These are phyloP conservation scores for Raphanus raphanistrum DNA, from an alignment of 345 rosid species.

Conservation along the genomic window DNA sequence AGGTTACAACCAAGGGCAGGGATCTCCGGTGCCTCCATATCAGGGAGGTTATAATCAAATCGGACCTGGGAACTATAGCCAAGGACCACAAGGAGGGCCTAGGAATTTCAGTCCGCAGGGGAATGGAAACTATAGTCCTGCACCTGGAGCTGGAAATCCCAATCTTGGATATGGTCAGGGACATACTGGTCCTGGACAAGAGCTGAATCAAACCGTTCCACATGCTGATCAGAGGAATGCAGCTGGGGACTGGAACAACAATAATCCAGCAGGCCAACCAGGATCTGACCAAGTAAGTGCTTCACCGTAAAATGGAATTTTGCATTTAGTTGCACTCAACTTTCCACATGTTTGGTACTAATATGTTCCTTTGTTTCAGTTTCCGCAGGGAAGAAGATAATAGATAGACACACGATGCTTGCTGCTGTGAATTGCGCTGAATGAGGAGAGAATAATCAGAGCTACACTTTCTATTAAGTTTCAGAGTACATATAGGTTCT, in stretches of 20 bases:
- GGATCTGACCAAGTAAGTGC: constrained; percentile 47
- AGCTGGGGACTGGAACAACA: constrained; percentile 41
- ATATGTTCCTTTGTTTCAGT: constrained; percentile 20
- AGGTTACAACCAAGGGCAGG: constrained; percentile 39
- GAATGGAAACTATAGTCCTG: constrained; percentile 40
- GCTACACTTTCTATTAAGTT: neutral
- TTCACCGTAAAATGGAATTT: neutral
- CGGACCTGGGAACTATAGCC: constrained; percentile 39
- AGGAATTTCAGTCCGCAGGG: constrained; percentile 30
- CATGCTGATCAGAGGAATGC: constrained; percentile 45
- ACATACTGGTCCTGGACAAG: constrained; percentile 40
- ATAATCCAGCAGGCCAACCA: constrained; percentile 44
- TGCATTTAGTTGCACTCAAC: neutral
- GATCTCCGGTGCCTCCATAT: constrained; percentile 37
- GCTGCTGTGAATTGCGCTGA: constrained; percentile 20
- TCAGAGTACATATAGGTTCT: constrained; percentile 30
- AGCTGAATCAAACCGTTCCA: constrained; percentile 38
- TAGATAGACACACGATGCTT: constrained; percentile 15
- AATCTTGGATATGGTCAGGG: constrained; percentile 44
- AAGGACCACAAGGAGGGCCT: constrained; percentile 38
- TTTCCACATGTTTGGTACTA: constrained; percentile 2
- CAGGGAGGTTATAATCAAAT: constrained; percentile 38
- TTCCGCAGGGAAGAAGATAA: constrained; percentile 40
- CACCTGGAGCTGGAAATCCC: constrained; percentile 31
- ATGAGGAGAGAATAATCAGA: constrained; percentile 4